Conservation (phyloP, 2,329 filamentous ascomycete genomes). For the Trichoderma polysporum region DNA sequence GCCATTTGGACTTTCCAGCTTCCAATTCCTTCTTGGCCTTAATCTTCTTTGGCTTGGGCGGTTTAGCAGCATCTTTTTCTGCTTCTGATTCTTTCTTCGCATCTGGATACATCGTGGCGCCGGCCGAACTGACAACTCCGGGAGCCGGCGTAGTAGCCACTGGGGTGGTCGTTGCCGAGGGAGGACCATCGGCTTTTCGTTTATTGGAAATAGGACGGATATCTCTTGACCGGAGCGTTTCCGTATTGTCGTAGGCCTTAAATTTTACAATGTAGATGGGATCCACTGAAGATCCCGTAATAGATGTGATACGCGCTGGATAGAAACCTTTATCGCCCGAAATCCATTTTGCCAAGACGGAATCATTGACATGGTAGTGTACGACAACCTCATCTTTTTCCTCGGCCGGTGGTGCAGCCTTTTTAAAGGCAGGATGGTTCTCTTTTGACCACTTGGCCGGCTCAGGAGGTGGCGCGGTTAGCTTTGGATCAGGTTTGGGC, state of each 20-base stretch:
- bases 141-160: constrained; percentile 38
- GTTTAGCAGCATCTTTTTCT: constrained; percentile 66
- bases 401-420: constrained; percentile 40
- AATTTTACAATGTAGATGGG: constrained; percentile 95
- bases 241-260: constrained; percentile 83
- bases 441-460: constrained; percentile 77
- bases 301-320: constrained; percentile 86
- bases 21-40: constrained; percentile 90
- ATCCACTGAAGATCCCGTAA: constrained; percentile 86
- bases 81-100: constrained; percentile 61
- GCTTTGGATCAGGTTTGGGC: constrained; percentile 40
- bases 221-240: constrained; percentile 78
- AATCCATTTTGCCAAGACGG: constrained; percentile 84
- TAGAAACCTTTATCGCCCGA: constrained; percentile 90
- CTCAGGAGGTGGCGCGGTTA: constrained; percentile 38
- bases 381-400: constrained; percentile 56
- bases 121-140: constrained; percentile 53
- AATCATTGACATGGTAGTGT: constrained; percentile 83
- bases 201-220: constrained; percentile 79
- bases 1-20: constrained; percentile 89
- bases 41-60: constrained; percentile 80
- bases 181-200: constrained; percentile 79
- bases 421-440: constrained; percentile 76
- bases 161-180: constrained; percentile 44
- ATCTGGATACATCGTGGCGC: constrained; percentile 60